These are phyloP conservation scores for Aspergillus diversus DNA, from an alignment of 495 filamentous ascomycete genomes.

Conservation along the genomic window DNA sequence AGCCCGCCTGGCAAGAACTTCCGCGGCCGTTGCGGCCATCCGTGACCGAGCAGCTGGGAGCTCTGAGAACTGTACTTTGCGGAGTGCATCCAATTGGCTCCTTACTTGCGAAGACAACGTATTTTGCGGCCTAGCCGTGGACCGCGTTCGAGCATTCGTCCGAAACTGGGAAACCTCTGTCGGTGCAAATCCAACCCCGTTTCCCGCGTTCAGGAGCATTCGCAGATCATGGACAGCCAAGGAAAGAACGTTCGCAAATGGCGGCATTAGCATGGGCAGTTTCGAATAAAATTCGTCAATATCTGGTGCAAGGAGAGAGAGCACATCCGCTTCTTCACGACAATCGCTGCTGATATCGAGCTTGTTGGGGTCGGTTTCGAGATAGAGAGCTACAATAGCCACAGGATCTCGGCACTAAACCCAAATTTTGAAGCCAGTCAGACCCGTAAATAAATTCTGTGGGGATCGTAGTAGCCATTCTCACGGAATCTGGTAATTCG, in stretches of 20 bases:
- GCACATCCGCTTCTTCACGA: conserved; percentile 26
- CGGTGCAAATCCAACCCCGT: background rate
- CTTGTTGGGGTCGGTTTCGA: conserved; percentile 36
- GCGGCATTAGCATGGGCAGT: conserved; percentile 32
- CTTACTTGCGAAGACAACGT: conserved; percentile 33
- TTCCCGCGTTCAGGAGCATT: conserved; percentile 29
- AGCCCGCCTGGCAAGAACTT: conserved; percentile 37
- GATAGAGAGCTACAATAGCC: conserved; percentile 42
- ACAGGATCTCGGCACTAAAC: conserved; percentile 40
- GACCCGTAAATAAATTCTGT: background rate
- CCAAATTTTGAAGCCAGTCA: background rate
- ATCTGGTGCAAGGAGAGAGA: conserved; percentile 41
- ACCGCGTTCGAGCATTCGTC: conserved; percentile 33
- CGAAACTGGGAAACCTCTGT: conserved; percentile 15
- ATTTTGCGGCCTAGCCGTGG: conserved; percentile 28
- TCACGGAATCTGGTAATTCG: conserved; percentile 39
- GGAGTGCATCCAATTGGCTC: conserved; percentile 33
- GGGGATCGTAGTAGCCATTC: conserved; percentile 4
- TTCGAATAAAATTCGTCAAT: conserved; percentile 43
- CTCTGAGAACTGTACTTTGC: conserved; percentile 35
- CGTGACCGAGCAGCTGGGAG: conserved; percentile 37
- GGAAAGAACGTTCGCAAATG: conserved; percentile 35
- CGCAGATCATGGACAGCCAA: conserved; percentile 35
- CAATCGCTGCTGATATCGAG: conserved; percentile 29
- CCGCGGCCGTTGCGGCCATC: conserved; percentile 44